Evolutionary conservation across 2,329 filamentous ascomycete species (phyloP).

Genomic region (Calonectria pseudoturangicola): DNA sequence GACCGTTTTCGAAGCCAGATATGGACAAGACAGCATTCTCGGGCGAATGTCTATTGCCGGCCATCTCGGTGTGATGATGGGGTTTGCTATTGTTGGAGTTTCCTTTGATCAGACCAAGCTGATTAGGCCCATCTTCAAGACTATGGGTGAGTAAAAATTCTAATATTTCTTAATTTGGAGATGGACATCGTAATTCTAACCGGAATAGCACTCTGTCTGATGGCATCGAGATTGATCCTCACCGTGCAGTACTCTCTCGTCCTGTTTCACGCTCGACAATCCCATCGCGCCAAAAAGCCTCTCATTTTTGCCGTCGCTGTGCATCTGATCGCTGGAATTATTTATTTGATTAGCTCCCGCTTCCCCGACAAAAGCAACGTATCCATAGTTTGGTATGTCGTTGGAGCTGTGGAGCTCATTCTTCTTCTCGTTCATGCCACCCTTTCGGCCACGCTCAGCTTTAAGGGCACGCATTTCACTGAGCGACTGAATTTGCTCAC

Average conservation of each 20-base stretch:
- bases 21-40: constrained; percentile 36
- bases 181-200: background rate
- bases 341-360: constrained; percentile 12
- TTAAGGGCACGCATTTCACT: constrained; percentile 37
- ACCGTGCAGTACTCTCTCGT: constrained; percentile 26
- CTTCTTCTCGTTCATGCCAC: constrained; percentile 24
- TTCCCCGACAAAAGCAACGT: background rate
- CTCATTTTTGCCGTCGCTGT: constrained; percentile 16
- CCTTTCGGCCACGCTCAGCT: constrained; percentile 25
- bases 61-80: constrained; percentile 36
- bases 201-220: constrained; percentile 5
- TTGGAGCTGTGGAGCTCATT: constrained; percentile 28
- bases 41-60: constrained; percentile 28
- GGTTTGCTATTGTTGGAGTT: constrained; percentile 28
- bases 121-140: constrained; percentile 29
- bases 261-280: constrained; percentile 20
- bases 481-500: constrained; percentile 37
- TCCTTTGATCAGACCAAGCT: constrained; percentile 26
- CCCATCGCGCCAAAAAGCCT: constrained; percentile 2
- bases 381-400: constrained; percentile 22
- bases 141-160: constrained; percentile 7
- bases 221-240: constrained; percentile 30
- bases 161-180: too few species aligned
- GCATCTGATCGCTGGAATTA: constrained; percentile 17
- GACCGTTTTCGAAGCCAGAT: constrained; percentile 31